Evolutionary conservation across 2,329 filamentous ascomycete genomes (phyloP), one percentile per base, ranked within the genome.

Genomic region (Pseudogymnoascus sp.): DNA sequence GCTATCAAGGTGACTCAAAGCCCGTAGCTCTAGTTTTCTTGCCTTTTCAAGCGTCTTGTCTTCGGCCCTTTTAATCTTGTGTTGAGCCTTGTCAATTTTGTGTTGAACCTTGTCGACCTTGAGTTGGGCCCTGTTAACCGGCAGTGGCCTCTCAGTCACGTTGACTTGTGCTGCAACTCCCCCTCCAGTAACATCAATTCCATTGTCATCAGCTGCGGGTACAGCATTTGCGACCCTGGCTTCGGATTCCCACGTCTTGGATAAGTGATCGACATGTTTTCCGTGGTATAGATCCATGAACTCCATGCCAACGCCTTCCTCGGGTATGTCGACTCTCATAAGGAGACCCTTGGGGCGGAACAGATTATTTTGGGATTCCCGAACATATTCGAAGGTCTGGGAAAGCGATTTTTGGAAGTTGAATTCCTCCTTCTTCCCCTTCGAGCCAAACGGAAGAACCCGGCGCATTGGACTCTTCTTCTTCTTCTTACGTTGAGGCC

Each of bases 291-390:
- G 39, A 37, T 69, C 67, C 65, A 69, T 68, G 35, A 61, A 64
- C 14, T 66, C 62, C 7, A 67, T 60, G 1, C 66, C 64, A 36
- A 60, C 62, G n/a, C 64, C 50, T 38, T 69, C 65, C 1, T 63
- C 64, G n/a, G 67, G 66, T 63, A 67, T 66, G 30, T 68, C 67
- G 3, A 67, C 25, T 14, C 65, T 59, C 62, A 68, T 63, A 16
- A 69, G 28, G 14, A 67, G 47, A 2, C 65, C 63, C n/a, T 63
- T 61, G n/a, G 61, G 62, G 4, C 66, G 63, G 35, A 68, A 68
- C 28, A 50, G 62, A 9, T 63, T 41, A 0, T 59, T 54, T 59
- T 68, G 66, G 59, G 60, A 64, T 14, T 58, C 57, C 6, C 63
- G 62, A 16, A 62, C 63, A 20, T 59, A 58, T 43, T 67, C 65